Evolutionary conservation across 768 basidiomycete species (phyloP), one percentile per base, ranked within the genome.

Genomic region (Rhodosporidiobolus sp.): DNA sequence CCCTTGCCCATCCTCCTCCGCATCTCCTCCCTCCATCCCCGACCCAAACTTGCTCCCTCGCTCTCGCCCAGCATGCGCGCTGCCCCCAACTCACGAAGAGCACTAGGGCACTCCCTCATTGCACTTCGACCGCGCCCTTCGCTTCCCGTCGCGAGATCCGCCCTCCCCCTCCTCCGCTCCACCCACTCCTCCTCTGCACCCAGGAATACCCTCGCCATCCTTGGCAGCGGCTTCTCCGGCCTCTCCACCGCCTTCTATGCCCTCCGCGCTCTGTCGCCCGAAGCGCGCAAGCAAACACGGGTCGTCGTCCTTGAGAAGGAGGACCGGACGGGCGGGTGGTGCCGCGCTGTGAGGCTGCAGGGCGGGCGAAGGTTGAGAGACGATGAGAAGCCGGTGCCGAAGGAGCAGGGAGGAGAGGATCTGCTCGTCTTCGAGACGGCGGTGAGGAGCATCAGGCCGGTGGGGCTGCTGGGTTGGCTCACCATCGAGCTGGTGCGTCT

Each of bases 181-280:
- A 34, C 22, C 54, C 4, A 16, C 43, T 22, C 38, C 65, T 43
- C 38, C 38, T 43, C 38, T 20, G 22, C 70, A 24, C 45, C 58
- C 28, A 34, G 43, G 12, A 55, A 67, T 34, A 73, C 75, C 19
- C 69, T 93, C 64, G 86, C 87, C 24, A 80, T 94, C 69, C 82
- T 94, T 28, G 93, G 92, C 1, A 91, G 89, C 4, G 92, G 92
- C 14, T 82, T 94, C 45, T 85, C 89, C 0, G 93, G 93, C 24
- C 86, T 94, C 19, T 88, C 90, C 0, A 85, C 90, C 24, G 90
- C 92, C 8, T 92, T 88, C 79, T 86, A 91, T 79, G 86, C 92
- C 14, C 83, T 90, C 17, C 83, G 88, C 64, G 84, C 85, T 11
- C 89, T 90, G 74, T 28, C 65, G 26, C 69, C 69, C 1, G 34